Evolutionary conservation across 2,329 filamentous ascomycete genomes (phyloP), one percentile per base, ranked within the genome.

Genomic region (Penicillium sp.): DNA sequence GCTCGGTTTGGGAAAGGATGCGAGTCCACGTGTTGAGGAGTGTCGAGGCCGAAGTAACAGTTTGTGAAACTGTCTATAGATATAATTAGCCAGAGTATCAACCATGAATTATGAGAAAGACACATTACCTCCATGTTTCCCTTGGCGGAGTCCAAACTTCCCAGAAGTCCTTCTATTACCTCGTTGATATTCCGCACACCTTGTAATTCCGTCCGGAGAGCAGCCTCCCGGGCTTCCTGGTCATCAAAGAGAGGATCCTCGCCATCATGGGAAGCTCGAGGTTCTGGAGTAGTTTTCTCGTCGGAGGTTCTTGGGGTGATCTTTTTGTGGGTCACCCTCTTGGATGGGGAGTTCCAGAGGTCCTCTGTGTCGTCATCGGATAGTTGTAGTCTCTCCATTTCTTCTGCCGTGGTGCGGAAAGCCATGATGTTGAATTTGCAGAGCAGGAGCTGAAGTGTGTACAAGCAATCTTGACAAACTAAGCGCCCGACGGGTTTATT

Each of bases 1-100:
- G 94, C 75, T 99, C 94, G 5, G 94, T 97, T 74, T 99, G 94
- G 7, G 91, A 94, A 13, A 99, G 84, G 63, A 99, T 97, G 50
- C 92, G 87, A 9, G 92, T 96, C 93, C 93, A 99, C 16, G 92
- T 96, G 67, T 95, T 92, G 32, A 99, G 85, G 14, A 99, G 83
- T 1, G 89, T 89, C 14, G 92, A 95, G 4, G 94, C 92, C 53
- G 92, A 93, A 63, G 84, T 83, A 40, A 97, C 92, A 3, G 94
- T 97, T 59, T 84, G 83, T 52, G 89, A 89, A 35, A 97, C 92
- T 24, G 89, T 95, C 89, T 90, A 48, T 37, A 22, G 38, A 14
- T 18, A 45, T 46, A 20, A 29, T 34, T 46, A 57, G 31, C 34
- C 24, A 37, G 4, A n/a, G 31, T 13, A 35, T 35, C 14, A 8